Base-by-base conservation (phyloP, 2,329 filamentous ascomycete genomes). In the Rhexocercosporidium sp. region DNA sequence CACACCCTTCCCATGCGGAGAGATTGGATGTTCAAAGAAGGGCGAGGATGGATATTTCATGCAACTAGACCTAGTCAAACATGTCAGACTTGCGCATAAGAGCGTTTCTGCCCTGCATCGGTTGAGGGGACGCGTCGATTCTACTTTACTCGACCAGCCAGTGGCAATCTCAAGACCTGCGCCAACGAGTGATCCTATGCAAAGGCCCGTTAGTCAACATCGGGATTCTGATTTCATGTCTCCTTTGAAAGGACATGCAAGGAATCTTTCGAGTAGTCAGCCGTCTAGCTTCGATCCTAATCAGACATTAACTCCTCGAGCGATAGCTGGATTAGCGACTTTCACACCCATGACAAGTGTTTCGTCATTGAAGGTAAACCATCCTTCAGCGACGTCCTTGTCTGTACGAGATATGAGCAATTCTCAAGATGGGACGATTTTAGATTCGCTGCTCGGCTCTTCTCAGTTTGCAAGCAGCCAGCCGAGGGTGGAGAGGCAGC, bases 1-100 rank as follows among this genome's bases (percentile, higher is more conserved):
- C 12, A 74, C 73, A 22, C 72, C 73, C 11, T 76, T 71, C 34
- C 73, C 74, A 7, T 76, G 74, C 65, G 64, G 67, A n/a, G 74
- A 75, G 60, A 31, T 57, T n/a, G 61, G 62, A 47, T 76, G 74
- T 62, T 37, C 57, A 6, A 65, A 67, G 12, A 71, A 66, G 56
- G 74, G 74, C 14, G 70, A 71, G 27, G 51, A 70, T 46, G 74
- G 74, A 11, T 76, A 66, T 60, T 74, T 74, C 54, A 70, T 71
- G 64, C 69, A 73, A 39, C 49, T 59, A 44, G 71, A 74, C 56
- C 62, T 76, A 14, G 64, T 75, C 29, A 69, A 65, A 12, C 74
- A 76, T 71, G 73, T 75, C 18, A 71, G 63, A 51, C 46, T 27
- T 39, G 46, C 62, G 4, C 74, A 76, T 67, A 71, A 71, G 25